phyloP scores from a whole-genome alignment of 768 basidiomycete genomes.

The Sarcodon aspratus region DNA sequence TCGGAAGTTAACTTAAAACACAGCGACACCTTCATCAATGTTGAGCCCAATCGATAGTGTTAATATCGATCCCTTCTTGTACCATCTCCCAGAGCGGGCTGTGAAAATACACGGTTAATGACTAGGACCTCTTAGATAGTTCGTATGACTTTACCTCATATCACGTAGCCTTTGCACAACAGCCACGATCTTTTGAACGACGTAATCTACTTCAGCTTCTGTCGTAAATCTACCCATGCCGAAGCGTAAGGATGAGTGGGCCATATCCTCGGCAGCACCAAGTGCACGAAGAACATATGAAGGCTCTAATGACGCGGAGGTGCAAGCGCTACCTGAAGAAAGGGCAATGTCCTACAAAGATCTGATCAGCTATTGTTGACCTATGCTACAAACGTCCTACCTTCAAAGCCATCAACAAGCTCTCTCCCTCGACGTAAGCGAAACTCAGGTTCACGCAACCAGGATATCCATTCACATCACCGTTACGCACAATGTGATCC shows the following conservation, averaged over 20 bases:
- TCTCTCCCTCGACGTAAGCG: slow-evolving; percentile 95
- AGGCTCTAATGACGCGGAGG: slow-evolving; percentile 95
- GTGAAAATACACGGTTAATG: background rate
- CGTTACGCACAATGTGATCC: slow-evolving; percentile 89
- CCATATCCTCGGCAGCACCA: slow-evolving; percentile 97
- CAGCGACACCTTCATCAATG: slow-evolving; percentile 19
- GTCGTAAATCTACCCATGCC: slow-evolving; percentile 98
- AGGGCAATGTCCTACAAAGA: slow-evolving; percentile 79
- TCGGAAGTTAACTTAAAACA: too few relatives aligned
- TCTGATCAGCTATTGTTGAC: background rate
- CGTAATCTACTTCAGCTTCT: slow-evolving; percentile 92
- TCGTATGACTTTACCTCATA: slow-evolving; percentile 55
- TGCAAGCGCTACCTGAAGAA: slow-evolving; percentile 97
- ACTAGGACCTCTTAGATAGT: slow-evolving; percentile 2
- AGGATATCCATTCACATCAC: slow-evolving; percentile 83
- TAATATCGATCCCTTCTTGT: slow-evolving; percentile 95
- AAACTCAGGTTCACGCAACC: slow-evolving; percentile 96
- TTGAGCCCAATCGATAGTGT: slow-evolving; percentile 89
- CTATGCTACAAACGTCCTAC: slow-evolving; percentile 24
- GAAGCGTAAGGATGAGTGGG: slow-evolving; percentile 94
- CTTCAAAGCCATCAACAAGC: slow-evolving; percentile 95
- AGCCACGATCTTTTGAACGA: slow-evolving; percentile 74
- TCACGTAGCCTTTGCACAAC: slow-evolving; percentile 87
- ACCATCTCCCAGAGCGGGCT: slow-evolving; percentile 99
- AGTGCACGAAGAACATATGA: slow-evolving; percentile 96